These are phyloP conservation scores for Macrocybe gigantea DNA, from an alignment of 768 basidiomycete species.

Conservation along the genomic window DNA sequence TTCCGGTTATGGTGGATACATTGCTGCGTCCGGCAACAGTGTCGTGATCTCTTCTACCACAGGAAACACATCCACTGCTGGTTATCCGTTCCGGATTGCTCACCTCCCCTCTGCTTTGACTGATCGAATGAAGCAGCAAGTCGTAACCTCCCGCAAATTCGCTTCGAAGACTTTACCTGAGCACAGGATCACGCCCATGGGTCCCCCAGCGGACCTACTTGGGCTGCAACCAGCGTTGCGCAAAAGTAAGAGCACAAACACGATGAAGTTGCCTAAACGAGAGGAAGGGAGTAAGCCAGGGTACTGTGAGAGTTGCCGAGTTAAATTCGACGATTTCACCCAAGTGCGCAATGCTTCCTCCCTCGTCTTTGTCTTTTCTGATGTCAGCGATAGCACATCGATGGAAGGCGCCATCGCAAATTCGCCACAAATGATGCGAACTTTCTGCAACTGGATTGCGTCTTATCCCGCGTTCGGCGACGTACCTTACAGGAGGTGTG, in stretches of 20 bases:
- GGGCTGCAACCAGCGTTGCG: slow-evolving; percentile 46
- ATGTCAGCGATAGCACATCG: slow-evolving; percentile 53
- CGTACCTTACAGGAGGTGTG: slow-evolving; percentile 28
- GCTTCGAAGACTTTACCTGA: slow-evolving; percentile 11
- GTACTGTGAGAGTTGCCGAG: slow-evolving; percentile 95
- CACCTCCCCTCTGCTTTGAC: slow-evolving; percentile 49
- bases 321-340: slow-evolving; percentile 85
- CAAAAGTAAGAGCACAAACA: slow-evolving; percentile 81
- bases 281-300: slow-evolving; percentile 90
- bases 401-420: slow-evolving; percentile 67
- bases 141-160: slow-evolving; percentile 60
- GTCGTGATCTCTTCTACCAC: slow-evolving; percentile 88
- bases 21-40: slow-evolving; percentile 94
- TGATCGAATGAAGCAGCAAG: slow-evolving; percentile 55
- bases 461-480: slow-evolving; percentile 59
- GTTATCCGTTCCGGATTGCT: slow-evolving; percentile 36
- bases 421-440: slow-evolving; percentile 77
- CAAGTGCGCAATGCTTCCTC: slow-evolving; percentile 41
- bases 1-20: slow-evolving; percentile 53
- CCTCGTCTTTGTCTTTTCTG: slow-evolving; percentile 3
- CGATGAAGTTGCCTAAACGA: slow-evolving; percentile 64
- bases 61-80: slow-evolving; percentile 72
- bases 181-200: slow-evolving; percentile 45
- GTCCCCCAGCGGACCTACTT: slow-evolving; percentile 59
- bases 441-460: slow-evolving; percentile 71